Base-by-base conservation (phyloP, 768 basidiomycete species). In the Russula earlei region DNA sequence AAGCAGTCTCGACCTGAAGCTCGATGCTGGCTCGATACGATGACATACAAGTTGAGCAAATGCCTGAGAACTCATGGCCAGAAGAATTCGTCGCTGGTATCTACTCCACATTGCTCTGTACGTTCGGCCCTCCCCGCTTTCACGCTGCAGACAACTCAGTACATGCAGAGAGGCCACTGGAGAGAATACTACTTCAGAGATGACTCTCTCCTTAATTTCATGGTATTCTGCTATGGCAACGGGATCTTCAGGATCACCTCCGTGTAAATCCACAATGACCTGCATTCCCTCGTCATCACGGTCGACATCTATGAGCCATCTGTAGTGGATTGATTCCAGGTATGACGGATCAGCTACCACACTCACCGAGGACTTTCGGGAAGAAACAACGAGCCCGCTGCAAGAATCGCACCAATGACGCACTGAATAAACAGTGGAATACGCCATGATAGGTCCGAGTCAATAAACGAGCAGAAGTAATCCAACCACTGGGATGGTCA, bases 51-150 rank as follows among this genome's bases (percentile, higher is more conserved):
- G 73, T 67, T 96, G 94, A 41, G 94, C 94, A 70, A 96, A 95
- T 40, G 90, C 88, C 68, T 96, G 94, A 53, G 91, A 91, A 19
- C 87, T 90, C 90, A 94, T 94, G 15, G 94, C 94, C 44, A 97
- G 80, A 60, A 96, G 67, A 11, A 98, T 92, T 33, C 93, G 77
- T 29, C 84, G 83, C 65, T 86, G 85, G 67, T 97, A 96, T 63
- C 80, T 79, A 63, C 70, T 81, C 91, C 93, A 97, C 83, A 98
- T 88, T 37, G 76, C 75, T 29, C 66, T 64, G 70, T 98, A 98
- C 2, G 83, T 78, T 45, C 91, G 78, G 42, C 74, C 84, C 60
- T 87, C 90, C 22, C 84, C 85, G 25, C 81, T 78, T 46, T 83
- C 82, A 14, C 87, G 83, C 90, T 94, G 50, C 40, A 15, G 45